These are phyloP conservation scores for Fusarium oxysporum DNA, from an alignment of 2,329 filamentous ascomycete genomes.

Conservation along the genomic window DNA sequence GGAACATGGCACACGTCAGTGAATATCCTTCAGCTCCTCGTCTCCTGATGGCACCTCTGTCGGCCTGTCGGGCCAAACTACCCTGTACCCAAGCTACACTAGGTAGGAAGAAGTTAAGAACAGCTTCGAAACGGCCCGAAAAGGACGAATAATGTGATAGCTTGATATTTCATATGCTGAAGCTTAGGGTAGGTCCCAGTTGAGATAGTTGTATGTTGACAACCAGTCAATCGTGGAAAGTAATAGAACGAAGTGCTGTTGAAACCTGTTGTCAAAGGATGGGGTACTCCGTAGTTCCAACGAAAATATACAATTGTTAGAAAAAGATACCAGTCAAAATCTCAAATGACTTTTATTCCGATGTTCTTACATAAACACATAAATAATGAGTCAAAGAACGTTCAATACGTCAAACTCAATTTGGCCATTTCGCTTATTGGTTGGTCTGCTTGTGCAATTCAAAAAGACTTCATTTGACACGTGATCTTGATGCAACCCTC, in stretches of 20 bases:
- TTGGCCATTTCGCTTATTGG: background rate
- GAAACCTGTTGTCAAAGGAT: too few relatives aligned
- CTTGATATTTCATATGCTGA: fast-evolving
- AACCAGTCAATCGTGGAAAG: too few relatives aligned
- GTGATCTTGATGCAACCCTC: background rate
- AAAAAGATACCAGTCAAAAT: fast-evolving
- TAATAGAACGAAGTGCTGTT: too few relatives aligned
- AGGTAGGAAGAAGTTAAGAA: background rate
- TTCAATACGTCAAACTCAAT: background rate
- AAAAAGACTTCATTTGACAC: background rate
- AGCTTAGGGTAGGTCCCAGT: fast-evolving
- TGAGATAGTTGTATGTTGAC: too few relatives aligned
- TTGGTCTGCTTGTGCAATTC: background rate
- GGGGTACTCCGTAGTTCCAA: too few relatives aligned
- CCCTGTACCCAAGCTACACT: background rate
- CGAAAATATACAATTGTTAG: too few relatives aligned
- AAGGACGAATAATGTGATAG: too few relatives aligned
- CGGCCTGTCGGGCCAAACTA: background rate
- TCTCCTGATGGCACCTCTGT: background rate
- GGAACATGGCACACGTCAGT: background rate
- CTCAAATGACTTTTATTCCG: fast-evolving
- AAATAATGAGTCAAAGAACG: too few relatives aligned
- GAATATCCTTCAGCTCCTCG: background rate
- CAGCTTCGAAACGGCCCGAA: background rate
- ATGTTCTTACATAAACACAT: too few relatives aligned